Conservation (phyloP, 805 yeast genomes). For the Tetrapisispora phaffii region DNA sequence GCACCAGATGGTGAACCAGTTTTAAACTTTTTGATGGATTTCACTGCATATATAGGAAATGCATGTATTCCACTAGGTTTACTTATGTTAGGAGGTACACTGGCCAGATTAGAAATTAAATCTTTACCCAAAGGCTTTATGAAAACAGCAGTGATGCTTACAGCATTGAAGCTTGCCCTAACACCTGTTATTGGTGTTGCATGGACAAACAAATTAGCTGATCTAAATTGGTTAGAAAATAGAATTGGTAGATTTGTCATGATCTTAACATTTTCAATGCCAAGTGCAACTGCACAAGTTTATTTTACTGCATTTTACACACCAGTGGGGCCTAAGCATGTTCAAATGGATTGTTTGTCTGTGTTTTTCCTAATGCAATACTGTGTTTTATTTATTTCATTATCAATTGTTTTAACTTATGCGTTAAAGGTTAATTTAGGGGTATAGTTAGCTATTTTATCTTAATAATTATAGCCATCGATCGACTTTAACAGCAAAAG, state of each 20-base stretch:
- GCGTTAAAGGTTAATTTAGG: constrained; percentile 25
- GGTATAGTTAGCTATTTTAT: constrained; percentile 6
- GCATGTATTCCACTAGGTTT: constrained; percentile 88
- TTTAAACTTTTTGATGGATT: constrained; percentile 75
- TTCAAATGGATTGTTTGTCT: constrained; percentile 75
- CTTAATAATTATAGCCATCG: neutral
- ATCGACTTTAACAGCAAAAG: too few species aligned
- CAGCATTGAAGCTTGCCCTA: constrained; percentile 48
- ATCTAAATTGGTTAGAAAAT: constrained; percentile 53
- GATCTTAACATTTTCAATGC: constrained; percentile 67
- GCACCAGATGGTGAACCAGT: constrained; percentile 88
- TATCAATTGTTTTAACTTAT: constrained; percentile 68
- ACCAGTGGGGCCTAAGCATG: constrained; percentile 44
- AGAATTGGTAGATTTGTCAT: constrained; percentile 60
- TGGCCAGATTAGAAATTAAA: constrained; percentile 59
- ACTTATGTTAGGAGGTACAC: constrained; percentile 74
- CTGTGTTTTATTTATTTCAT: constrained; percentile 46
- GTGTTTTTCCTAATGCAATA: constrained; percentile 61
- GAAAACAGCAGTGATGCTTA: constrained; percentile 49
- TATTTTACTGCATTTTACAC: constrained; percentile 84
- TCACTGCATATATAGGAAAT: constrained; percentile 66
- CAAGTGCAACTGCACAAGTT: constrained; percentile 80
- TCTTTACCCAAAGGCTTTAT: constrained; percentile 52
- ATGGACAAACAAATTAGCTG: constrained; percentile 50
- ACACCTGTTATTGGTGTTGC: constrained; percentile 73